Percentiles rank a stretch among this genome's conserved stretches.
Conservation (phyloP, 164 flowering plant genomes). For the Stephania cephalantha region DNA sequence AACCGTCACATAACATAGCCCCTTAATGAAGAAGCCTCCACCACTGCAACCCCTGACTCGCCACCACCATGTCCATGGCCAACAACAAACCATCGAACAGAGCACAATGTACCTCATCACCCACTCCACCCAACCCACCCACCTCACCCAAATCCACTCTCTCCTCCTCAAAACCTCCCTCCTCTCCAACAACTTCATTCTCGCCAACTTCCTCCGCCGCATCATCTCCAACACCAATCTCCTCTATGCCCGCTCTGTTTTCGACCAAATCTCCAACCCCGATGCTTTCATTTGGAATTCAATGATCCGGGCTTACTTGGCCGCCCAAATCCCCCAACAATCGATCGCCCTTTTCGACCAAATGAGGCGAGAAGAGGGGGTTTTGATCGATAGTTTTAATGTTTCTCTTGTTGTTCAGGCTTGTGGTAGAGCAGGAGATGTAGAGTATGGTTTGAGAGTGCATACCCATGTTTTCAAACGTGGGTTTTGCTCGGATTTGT, state of each 20-base stretch:
- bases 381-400: slow-evolving; percentile 26
- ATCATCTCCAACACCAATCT: slow-evolving; percentile 12
- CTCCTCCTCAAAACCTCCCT: slow-evolving; percentile 31
- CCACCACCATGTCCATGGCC: neutral
- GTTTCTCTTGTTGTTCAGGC: slow-evolving; percentile 34
- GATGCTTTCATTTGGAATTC: slow-evolving; percentile 35
- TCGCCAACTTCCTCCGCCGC: slow-evolving; percentile 23
- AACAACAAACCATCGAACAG: slow-evolving; percentile 16
- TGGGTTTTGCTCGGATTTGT: slow-evolving; percentile 34
- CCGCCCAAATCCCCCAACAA: slow-evolving; percentile 24
- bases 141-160: slow-evolving; percentile 34
- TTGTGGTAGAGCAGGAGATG: slow-evolving; percentile 24
- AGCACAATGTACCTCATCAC: slow-evolving; percentile 24
- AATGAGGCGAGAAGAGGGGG: slow-evolving; percentile 18
- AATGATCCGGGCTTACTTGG: slow-evolving; percentile 34
- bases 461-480: slow-evolving; percentile 29
- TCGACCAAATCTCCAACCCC: slow-evolving; percentile 20
- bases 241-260: slow-evolving; percentile 26
- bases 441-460: slow-evolving; percentile 14
- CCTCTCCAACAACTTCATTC: slow-evolving; percentile 20
- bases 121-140: slow-evolving; percentile 15
- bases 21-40: too few relatives aligned
- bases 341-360: slow-evolving; percentile 21
- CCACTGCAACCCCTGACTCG: neutral
- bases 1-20: too few relatives aligned